Base-by-base conservation (phyloP, 371 early-diverging fungal genomes). In the Rhizopus sp. region DNA sequence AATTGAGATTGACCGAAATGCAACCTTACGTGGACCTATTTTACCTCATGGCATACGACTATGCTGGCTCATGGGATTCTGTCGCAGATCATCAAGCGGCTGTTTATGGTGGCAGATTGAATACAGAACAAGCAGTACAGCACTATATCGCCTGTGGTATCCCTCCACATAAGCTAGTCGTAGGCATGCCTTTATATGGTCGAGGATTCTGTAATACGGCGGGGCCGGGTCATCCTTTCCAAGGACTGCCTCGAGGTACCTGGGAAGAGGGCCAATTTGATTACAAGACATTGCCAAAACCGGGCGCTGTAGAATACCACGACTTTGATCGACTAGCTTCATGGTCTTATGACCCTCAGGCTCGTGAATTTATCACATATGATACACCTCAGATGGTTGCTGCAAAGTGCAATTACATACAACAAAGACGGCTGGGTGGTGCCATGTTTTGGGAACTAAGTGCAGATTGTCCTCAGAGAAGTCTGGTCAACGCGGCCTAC, bases 201-300 rank as follows among this genome's bases (percentile, higher is more conserved):
- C 87, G 96, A 37, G 92, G 84, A 1, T 97, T 95, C 68, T 79
- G 81, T 51, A 88, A 91, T 59, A 94, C 93, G 5, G 66, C 80
- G 57, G 84, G 91, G 38, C 59, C 88, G 2, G 86, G 85, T 2
- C 60, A 76, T 9, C 41, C 73, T 23, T 83, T 87, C 72, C 67
- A 80, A 42, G 89, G 90, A 5, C 63, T 86, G 9, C 89, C 89
- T 1, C 55, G 73, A 23, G 91, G 90, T 7, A 80, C 88, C 4
- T 93, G 94, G 93, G 95, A 96, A 67, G 78, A 80, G 47, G 96
- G 95, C 0, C 78, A 90, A 1, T 86, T 85, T 58, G 93, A 93
- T 66, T 89, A 88, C 69, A 88, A 86, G 63, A 52, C 64, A 6
- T 63, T 93, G 42, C 93, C 92, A 0, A 53, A 73, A 10, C 78